phyloP scores from a whole-genome alignment of 208 protist species.

The Leishmania major region DNA sequence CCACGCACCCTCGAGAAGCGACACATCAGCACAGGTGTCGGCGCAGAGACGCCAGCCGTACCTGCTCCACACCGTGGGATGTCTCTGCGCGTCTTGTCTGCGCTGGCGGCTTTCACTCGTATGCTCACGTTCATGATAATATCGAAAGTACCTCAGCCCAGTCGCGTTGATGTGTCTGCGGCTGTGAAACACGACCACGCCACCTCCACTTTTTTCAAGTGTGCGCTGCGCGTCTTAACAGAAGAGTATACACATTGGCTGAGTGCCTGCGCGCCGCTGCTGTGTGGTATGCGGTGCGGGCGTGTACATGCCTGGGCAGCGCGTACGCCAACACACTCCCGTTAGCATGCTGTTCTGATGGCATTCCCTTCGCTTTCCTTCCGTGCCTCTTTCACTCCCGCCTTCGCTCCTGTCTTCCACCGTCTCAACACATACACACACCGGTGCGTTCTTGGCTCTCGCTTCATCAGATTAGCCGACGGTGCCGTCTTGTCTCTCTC shows the following conservation, averaged over 20 bases:
- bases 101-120: neutral
- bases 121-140: too few species aligned
- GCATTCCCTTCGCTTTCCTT: neutral
- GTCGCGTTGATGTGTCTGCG: neutral
- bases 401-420: neutral
- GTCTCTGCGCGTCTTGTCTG: neutral
- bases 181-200: neutral
- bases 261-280: neutral
- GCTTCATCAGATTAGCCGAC: neutral
- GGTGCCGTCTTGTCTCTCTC: too few species aligned
- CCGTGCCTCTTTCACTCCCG: neutral
- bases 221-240: neutral
- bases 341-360: neutral
- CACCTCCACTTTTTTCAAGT: neutral
- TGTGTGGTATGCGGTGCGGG: neutral
- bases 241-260: neutral
- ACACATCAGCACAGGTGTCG: neutral
- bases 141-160: neutral
- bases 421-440: neutral
- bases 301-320: neutral
- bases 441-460: neutral
- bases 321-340: neutral
- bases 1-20: neutral
- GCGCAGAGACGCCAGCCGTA: neutral
- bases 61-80: neutral